Evolutionary conservation across 768 basidiomycete genomes (phyloP).

Genomic region (Coprinopsis marcescibilis): DNA sequence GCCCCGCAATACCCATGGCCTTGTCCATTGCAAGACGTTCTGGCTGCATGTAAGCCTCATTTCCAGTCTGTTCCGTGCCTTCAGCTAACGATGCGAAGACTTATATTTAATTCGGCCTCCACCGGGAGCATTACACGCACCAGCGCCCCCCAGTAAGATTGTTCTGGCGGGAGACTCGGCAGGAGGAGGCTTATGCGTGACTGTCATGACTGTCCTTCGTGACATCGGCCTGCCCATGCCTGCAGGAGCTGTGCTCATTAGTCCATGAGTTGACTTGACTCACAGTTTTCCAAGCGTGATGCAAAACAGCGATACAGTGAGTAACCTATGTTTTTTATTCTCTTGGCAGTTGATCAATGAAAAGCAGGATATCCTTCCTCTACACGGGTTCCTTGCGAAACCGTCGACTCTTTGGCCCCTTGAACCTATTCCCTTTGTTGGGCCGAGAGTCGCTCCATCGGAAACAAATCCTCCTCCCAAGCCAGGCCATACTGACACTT

Average conservation of each 20-base stretch:
- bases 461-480: slow-evolving; percentile 37
- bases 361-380: slow-evolving; percentile 62
- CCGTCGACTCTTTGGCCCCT: slow-evolving; percentile 57
- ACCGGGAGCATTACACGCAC: slow-evolving; percentile 51
- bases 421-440: slow-evolving; percentile 27
- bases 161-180: slow-evolving; percentile 79
- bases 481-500: slow-evolving; percentile 45
- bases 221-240: slow-evolving; percentile 68
- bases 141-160: slow-evolving; percentile 61
- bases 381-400: slow-evolving; percentile 55
- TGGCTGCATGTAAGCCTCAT: slow-evolving; percentile 66
- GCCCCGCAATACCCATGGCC: slow-evolving; percentile 87
- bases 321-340: slow-evolving; percentile 13
- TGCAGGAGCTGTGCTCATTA: slow-evolving; percentile 72
- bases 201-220: slow-evolving; percentile 56
- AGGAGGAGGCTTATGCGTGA: slow-evolving; percentile 62
- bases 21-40: slow-evolving; percentile 66
- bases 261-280: slow-evolving; percentile 83
- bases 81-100: slow-evolving; percentile 30
- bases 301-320: slow-evolving; percentile 56
- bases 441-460: slow-evolving; percentile 31
- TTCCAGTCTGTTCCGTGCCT: not conserved
- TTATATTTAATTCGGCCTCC: slow-evolving; percentile 74
- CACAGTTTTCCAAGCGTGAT: slow-evolving; percentile 78
- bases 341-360: no score